phyloP scores from a whole-genome alignment of 2,329 filamentous ascomycete species.

The Calonectria ilicicola region DNA sequence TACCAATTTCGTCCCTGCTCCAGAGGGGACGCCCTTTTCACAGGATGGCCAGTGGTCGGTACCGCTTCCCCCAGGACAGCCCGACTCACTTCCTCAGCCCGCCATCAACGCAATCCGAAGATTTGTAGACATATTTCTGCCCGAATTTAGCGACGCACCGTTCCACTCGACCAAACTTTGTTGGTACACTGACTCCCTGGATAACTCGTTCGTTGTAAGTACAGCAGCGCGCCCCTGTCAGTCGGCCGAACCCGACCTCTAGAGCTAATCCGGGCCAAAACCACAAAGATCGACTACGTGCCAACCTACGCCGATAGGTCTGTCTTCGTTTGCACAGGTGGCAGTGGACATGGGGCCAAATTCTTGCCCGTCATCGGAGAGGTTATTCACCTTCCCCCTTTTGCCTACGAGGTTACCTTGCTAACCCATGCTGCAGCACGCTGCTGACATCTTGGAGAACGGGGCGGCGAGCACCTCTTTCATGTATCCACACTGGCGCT shows the following conservation, averaged over 20 bases:
- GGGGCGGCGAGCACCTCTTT: slow-evolving; percentile 41
- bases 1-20: slow-evolving; percentile 16
- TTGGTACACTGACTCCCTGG: background rate
- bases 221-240: background rate
- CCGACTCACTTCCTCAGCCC: background rate
- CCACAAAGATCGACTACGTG: slow-evolving; percentile 46
- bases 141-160: background rate
- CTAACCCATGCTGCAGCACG: slow-evolving; percentile 33
- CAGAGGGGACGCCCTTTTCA: background rate
- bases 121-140: background rate
- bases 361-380: slow-evolving; percentile 50
- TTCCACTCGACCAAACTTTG: background rate
- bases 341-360: slow-evolving; percentile 52
- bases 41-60: slow-evolving; percentile 17
- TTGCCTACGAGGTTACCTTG: background rate
- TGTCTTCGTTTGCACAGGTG: slow-evolving; percentile 50
- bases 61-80: background rate
- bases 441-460: slow-evolving; percentile 46
- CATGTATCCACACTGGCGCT: slow-evolving; percentile 47
- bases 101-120: background rate
- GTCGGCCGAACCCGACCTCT: background rate
- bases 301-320: slow-evolving; percentile 44
- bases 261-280: background rate
- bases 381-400: slow-evolving; percentile 8
- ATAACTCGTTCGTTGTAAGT: background rate